Conservation (phyloP, 257 asterid species). For the Echites panduratus region DNA sequence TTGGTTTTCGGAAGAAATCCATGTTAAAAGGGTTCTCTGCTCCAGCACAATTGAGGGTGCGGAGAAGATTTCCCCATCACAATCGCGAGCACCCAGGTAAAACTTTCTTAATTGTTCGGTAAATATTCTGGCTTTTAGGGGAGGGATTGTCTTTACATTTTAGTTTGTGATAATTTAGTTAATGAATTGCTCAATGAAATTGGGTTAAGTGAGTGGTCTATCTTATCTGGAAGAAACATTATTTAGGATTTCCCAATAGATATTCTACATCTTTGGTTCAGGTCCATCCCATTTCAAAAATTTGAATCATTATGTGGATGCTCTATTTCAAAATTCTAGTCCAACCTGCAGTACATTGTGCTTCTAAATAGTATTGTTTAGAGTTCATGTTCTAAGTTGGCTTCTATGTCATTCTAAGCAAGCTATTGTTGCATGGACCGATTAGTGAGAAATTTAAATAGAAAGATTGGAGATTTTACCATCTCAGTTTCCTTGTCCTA, state of each 20-base stretch:
- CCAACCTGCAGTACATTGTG: neutral
- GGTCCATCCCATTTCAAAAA: neutral
- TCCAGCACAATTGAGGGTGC: conserved; percentile 61
- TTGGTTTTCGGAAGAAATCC: conserved; percentile 34
- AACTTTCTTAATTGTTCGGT: neutral
- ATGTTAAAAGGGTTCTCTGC: conserved; percentile 37
- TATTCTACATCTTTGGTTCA: neutral
- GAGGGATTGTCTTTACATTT: neutral
- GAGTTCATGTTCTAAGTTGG: neutral
- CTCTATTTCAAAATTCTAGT: neutral
- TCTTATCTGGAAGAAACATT: neutral
- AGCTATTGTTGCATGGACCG: neutral
- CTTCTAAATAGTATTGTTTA: neutral
- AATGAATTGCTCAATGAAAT: conserved; percentile 4
- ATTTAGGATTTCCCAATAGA: neutral
- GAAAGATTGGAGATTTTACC: neutral
- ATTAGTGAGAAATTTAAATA: neutral
- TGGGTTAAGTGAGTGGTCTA: neutral
- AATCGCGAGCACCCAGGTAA: conserved; percentile 58
- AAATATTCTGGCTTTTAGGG: neutral
- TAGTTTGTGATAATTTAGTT: conserved; percentile 9
- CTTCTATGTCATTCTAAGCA: neutral
- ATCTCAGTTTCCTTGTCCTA: neutral
- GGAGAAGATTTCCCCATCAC: conserved; percentile 52
- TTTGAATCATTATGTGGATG: neutral